Evolutionary conservation across 495 filamentous ascomycete genomes (phyloP).

Genomic region (Hypoxylon lienhwacheense): DNA sequence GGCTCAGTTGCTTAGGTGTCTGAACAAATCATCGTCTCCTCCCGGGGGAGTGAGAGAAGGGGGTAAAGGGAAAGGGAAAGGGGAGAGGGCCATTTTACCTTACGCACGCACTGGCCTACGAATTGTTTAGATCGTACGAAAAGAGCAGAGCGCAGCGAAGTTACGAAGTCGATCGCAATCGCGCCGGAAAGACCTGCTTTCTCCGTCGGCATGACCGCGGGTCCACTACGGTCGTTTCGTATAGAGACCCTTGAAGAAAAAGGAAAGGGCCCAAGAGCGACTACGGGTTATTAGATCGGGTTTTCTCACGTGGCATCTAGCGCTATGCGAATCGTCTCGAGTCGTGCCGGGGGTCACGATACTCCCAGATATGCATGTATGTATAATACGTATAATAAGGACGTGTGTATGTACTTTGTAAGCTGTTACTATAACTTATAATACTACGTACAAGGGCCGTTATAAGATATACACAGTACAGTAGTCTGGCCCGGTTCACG

Average conservation of each 20-base stretch:
- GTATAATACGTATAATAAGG: too few species aligned
- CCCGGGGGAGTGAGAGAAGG: too few species aligned
- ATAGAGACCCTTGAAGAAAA: too few species aligned
- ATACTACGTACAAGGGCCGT: too few species aligned
- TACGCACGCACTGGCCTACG: too few species aligned
- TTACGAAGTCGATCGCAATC: constrained; percentile 15
- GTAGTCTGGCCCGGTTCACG: constrained; percentile 6
- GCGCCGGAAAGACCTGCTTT: constrained; percentile 21
- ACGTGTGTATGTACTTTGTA: too few species aligned
- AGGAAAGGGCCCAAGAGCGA: constrained; percentile 2
- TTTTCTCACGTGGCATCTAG: constrained; percentile 23
- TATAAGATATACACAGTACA: constrained; percentile 5
- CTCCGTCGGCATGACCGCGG: constrained; percentile 26
- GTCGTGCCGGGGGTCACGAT: too few species aligned
- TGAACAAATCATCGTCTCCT: too few species aligned
- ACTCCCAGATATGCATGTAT: too few species aligned
- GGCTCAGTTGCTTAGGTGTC: constrained; percentile 30
- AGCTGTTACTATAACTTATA: too few species aligned
- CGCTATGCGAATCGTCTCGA: constrained; percentile 5
- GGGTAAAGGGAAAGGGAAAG: too few species aligned
- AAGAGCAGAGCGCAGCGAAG: neutral
- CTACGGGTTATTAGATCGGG: neutral
- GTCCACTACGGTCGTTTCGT: constrained; percentile 9
- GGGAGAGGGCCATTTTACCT: too few species aligned
- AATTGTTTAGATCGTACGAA: neutral